Conservation (phyloP, 1,284 basidiomycete genomes). For the Microbotryum silenes-acaulis region DNA sequence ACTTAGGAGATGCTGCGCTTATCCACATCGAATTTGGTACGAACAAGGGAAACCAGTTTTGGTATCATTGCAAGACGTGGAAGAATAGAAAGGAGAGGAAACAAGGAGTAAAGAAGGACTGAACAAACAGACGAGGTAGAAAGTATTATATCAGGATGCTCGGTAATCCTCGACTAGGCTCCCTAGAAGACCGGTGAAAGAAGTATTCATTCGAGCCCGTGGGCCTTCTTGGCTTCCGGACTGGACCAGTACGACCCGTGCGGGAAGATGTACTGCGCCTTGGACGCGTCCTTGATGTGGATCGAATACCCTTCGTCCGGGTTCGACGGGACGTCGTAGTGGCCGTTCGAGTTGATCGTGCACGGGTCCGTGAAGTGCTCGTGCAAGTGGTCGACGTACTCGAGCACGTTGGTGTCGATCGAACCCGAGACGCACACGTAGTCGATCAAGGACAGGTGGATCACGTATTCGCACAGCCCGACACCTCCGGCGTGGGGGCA, state of each 20-base stretch:
- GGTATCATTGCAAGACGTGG: too few species aligned
- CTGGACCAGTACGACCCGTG: constrained; percentile 44
- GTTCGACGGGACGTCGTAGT: constrained; percentile 60
- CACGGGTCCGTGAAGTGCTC: constrained; percentile 86
- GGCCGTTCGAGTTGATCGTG: constrained; percentile 73
- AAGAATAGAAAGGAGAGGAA: too few species aligned
- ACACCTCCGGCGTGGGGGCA: constrained; percentile 95
- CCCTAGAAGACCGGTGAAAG: background rate
- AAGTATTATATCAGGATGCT: too few species aligned
- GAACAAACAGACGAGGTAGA: too few species aligned
- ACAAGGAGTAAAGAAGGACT: too few species aligned
- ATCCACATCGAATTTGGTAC: too few species aligned
- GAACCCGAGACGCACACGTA: constrained; percentile 83
- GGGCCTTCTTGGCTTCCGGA: constrained; percentile 18
- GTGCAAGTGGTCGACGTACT: constrained; percentile 76
- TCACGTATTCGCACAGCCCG: constrained; percentile 87
- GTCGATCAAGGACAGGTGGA: constrained; percentile 71
- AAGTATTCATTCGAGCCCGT: constrained; percentile 8
- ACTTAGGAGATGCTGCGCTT: too few species aligned
- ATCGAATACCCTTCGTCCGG: constrained; percentile 35
- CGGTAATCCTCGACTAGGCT: background rate
- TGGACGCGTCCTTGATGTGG: constrained; percentile 45
- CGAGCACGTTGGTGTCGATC: constrained; percentile 89
- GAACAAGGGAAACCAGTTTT: too few species aligned
- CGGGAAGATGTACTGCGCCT: constrained; percentile 44